These are phyloP conservation scores for Melanopsichium pennsylvanicum DNA, from an alignment of 1,284 basidiomycete species.

Conservation along the genomic window DNA sequence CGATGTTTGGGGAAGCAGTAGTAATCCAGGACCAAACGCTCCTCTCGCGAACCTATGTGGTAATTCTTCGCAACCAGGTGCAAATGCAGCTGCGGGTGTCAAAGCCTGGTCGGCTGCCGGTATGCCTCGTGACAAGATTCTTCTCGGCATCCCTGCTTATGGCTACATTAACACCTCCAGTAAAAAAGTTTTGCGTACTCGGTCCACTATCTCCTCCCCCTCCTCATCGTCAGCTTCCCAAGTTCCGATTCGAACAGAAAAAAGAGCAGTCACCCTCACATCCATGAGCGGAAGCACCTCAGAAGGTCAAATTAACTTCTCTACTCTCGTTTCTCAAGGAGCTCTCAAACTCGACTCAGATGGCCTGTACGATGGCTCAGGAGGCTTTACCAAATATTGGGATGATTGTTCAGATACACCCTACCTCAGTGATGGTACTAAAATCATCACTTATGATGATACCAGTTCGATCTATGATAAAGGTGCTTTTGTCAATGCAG, in stretches of 20 bases:
- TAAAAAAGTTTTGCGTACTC: conserved; percentile 10
- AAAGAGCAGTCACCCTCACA: conserved; percentile 25
- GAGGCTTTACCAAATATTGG: conserved; percentile 56
- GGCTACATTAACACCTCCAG: conserved; percentile 48
- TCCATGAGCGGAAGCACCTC: conserved; percentile 17
- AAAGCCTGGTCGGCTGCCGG: conserved; percentile 55
- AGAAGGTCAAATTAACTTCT: conserved; percentile 54
- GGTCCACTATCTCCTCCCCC: not conserved
- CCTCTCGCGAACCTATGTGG: conserved; percentile 58
- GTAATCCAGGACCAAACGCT: conserved; percentile 52
- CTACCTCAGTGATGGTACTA: conserved; percentile 42
- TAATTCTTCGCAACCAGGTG: conserved; percentile 52
- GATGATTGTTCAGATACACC: conserved; percentile 60
- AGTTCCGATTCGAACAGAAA: not conserved
- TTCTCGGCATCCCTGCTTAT: conserved; percentile 55
- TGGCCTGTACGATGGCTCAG: conserved; percentile 28
- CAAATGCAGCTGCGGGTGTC: conserved; percentile 51
- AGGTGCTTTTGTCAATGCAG: conserved; percentile 44
- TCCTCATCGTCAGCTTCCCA: not conserved
- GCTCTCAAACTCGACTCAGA: conserved; percentile 30
- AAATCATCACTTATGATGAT: conserved; percentile 59
- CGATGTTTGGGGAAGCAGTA: conserved; percentile 53
- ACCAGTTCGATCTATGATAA: conserved; percentile 54
- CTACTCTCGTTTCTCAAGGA: conserved; percentile 36
- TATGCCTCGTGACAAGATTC: conserved; percentile 57